A percentile compares a stretch with the other conserved stretches of the same genome.
These are phyloP conservation scores for Delonix regia DNA, from an alignment of 306 rosid genomes.

Conservation along the genomic window DNA sequence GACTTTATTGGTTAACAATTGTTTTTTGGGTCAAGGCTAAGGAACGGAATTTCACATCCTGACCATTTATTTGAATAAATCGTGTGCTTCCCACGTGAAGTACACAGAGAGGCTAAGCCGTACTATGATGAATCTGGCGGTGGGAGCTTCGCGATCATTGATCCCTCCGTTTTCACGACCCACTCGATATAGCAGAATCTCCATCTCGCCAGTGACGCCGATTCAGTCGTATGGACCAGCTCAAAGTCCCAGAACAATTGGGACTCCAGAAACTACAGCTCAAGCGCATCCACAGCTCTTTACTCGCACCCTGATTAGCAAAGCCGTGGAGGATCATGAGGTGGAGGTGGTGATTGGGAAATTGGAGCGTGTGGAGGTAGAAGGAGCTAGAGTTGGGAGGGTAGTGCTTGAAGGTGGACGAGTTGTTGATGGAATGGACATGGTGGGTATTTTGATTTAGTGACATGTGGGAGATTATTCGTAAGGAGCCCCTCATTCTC, in stretches of 20 bases:
- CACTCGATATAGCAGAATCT: neutral
- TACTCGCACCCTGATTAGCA: slow-evolving; percentile 54
- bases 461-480: neutral
- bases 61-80: neutral
- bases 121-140: slow-evolving; percentile 38
- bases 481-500: slow-evolving; percentile 32
- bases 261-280: slow-evolving; percentile 72
- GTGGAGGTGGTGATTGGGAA: slow-evolving; percentile 76
- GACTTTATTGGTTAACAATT: too few species aligned
- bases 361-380: slow-evolving; percentile 56
- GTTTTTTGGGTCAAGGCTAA: too few species aligned
- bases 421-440: slow-evolving; percentile 38
- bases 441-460: too few species aligned
- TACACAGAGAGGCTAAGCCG: neutral
- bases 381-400: slow-evolving; percentile 50
- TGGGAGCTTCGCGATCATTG: neutral
- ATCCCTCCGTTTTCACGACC: slow-evolving; percentile 38
- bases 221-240: slow-evolving; percentile 55
- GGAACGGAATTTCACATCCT: too few species aligned
- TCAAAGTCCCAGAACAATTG: slow-evolving; percentile 52
- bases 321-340: slow-evolving; percentile 68
- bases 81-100: neutral
- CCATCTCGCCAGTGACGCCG: neutral
- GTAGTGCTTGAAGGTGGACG: slow-evolving; percentile 70
- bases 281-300: slow-evolving; percentile 89